Base-by-base conservation (phyloP, 2,329 filamentous ascomycete species). In the Mycosphaerella sp. region DNA sequence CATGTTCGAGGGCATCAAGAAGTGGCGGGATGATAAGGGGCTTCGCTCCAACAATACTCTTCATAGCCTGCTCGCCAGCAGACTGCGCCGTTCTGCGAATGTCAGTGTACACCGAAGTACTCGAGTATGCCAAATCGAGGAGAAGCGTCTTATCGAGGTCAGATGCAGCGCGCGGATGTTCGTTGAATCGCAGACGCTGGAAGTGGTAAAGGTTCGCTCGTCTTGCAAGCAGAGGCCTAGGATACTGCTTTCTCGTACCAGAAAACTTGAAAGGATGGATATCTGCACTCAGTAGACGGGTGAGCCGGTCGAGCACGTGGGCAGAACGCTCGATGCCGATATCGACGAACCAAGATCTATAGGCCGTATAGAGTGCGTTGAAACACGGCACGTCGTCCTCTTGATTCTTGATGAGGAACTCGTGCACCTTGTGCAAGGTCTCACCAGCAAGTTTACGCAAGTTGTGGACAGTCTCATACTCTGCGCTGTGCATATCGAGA, bases 361-460 rank as follows among this genome's bases (percentile, higher is more conserved):
- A 98, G 1, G 91, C 88, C 17, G 86, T 86, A 70, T 95, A 98
- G 2, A 98, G 72, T 0, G 90, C 83, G 18, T 89, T 95, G 71
- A 98, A 98, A 70, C 89, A 96, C 13, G 87, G 83, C 0, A 98
- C 93, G 66, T 98, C 93, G 64, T 98, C 93, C 66, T 97, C 88
- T 66, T 95, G 90, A 54, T 91, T 84, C 55, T 82, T 73, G 14
- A 81, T 84, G 52, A 98, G 73, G 72, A 96, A 98, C 1, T 77
- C 72, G 69, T 98, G 94, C 0, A 94, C 89, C 49, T 80, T 79
- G 57, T 93, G 91, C 18, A 98, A 74, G 1, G 91, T 79, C 61
- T 82, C 78, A 5, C 94, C 93, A 30, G 94, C 80, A 44, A 85
- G 78, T 55, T 91, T 85, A 32, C 93, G 86, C 41, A 95, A 77